phyloP scores from a whole-genome alignment of 306 rosid species.

The Quercus aquifolioides region DNA sequence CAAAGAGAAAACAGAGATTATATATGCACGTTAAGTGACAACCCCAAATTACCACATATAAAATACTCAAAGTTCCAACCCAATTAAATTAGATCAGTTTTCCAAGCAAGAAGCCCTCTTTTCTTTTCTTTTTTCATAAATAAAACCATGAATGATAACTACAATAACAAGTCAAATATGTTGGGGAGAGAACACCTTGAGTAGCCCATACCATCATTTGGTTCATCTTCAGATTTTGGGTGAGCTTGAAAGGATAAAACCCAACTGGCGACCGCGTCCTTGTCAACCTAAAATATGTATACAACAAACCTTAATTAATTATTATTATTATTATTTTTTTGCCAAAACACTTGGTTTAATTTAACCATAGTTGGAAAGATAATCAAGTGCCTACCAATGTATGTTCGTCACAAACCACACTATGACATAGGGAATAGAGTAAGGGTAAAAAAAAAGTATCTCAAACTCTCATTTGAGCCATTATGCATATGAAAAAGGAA shows the following conservation, averaged over 20 bases:
- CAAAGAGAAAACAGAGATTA: background rate
- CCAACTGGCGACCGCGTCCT: conserved; percentile 66
- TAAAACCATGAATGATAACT: no score
- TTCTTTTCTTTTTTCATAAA: no score
- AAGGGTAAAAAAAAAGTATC: background rate
- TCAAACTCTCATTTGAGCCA: background rate
- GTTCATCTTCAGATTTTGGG: conserved; percentile 38
- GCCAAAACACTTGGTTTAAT: background rate
- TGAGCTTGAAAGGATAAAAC: conserved; percentile 78
- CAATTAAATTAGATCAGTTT: background rate
- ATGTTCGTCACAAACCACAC: background rate
- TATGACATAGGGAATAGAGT: background rate
- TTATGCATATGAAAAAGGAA: background rate
- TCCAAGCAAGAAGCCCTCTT: background rate
- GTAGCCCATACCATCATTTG: conserved; percentile 41
- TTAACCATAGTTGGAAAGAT: background rate
- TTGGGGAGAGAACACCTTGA: no score
- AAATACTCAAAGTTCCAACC: background rate
- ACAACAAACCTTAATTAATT: background rate
- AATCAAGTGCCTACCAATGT: background rate
- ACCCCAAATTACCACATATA: background rate
- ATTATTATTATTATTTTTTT: background rate
- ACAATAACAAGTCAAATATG: no score
- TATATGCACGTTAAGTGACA: background rate
- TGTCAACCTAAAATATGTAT: conserved; percentile 46